A percentile compares a stretch with the other conserved stretches of the same genome.
These are phyloP conservation scores for Wallacemonas sp. DNA, from an alignment of 208 protist species.

Conservation along the genomic window DNA sequence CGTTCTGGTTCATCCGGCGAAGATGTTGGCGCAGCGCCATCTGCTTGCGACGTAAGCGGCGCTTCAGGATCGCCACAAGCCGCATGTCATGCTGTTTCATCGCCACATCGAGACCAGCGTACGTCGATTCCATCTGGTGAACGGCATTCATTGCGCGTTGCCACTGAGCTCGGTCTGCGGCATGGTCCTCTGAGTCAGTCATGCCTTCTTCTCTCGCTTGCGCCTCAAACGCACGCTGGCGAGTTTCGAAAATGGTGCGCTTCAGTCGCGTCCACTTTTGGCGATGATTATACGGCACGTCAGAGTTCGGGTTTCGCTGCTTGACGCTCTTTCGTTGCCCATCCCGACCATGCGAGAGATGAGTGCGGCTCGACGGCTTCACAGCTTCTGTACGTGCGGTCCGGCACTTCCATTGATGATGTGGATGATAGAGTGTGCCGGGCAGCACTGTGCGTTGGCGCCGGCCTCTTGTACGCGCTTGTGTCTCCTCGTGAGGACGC, in stretches of 20 bases:
- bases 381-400: neutral
- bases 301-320: slow-evolving; percentile 27
- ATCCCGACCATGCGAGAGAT: too few species aligned
- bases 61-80: slow-evolving; percentile 8
- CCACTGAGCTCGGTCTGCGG: neutral
- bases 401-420: neutral
- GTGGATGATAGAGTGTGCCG: neutral
- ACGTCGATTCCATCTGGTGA: slow-evolving; percentile 18
- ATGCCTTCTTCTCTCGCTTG: neutral
- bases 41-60: slow-evolving; percentile 15
- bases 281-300: slow-evolving; percentile 38
- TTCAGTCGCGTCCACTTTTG: slow-evolving; percentile 38
- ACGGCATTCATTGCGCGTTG: slow-evolving; percentile 8
- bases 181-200: neutral
- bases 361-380: too few species aligned
- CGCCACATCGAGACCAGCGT: slow-evolving; percentile 21
- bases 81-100: slow-evolving; percentile 22
- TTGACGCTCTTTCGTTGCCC: slow-evolving; percentile 17
- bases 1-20: too few species aligned
- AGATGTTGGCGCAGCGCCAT: slow-evolving; percentile 17
- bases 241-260: slow-evolving; percentile 25
- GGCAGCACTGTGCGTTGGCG: neutral
- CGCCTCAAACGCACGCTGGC: slow-evolving; percentile 22
- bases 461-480: neutral
- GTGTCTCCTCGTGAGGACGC: neutral